These are phyloP conservation scores for carrot (Daucus carota) DNA, from an alignment of 129 eudicot genomes.

Conservation along the genomic window DNA sequence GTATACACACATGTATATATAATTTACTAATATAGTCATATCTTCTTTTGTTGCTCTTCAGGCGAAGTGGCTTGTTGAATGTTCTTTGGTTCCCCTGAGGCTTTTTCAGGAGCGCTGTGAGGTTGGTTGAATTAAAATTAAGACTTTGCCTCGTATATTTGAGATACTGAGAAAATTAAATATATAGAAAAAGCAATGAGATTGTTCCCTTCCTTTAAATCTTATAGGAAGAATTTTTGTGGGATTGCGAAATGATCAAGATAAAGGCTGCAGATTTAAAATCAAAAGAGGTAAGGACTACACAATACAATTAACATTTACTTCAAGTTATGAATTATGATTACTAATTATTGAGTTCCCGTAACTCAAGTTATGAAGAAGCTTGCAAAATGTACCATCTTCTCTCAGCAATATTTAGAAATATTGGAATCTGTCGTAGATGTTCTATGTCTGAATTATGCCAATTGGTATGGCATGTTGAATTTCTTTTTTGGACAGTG, in stretches of 20 bases:
- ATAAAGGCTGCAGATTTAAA: slow-evolving; percentile 94
- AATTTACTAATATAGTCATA: slow-evolving; percentile 5
- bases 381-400: neutral
- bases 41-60: slow-evolving; percentile 22
- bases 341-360: neutral
- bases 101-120: slow-evolving; percentile 98
- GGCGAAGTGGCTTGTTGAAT: slow-evolving; percentile 98
- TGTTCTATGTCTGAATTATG: neutral
- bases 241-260: slow-evolving; percentile 97
- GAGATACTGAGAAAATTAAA: neutral
- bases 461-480: neutral
- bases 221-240: slow-evolving; percentile 85
- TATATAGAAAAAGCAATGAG: neutral
- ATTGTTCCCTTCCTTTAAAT: neutral
- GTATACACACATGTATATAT: neutral
- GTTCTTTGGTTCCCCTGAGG: slow-evolving; percentile 75
- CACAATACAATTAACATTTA: neutral
- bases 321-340: neutral
- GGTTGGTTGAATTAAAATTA: slow-evolving; percentile 27
- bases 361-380: neutral
- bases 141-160: neutral
- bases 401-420: neutral
- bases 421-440: too few relatives aligned
- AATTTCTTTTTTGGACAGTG: neutral
- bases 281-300: slow-evolving; percentile 82